Conservation (phyloP, 1,139 yeast species). For the Debaryomyces nepalensis region DNA sequence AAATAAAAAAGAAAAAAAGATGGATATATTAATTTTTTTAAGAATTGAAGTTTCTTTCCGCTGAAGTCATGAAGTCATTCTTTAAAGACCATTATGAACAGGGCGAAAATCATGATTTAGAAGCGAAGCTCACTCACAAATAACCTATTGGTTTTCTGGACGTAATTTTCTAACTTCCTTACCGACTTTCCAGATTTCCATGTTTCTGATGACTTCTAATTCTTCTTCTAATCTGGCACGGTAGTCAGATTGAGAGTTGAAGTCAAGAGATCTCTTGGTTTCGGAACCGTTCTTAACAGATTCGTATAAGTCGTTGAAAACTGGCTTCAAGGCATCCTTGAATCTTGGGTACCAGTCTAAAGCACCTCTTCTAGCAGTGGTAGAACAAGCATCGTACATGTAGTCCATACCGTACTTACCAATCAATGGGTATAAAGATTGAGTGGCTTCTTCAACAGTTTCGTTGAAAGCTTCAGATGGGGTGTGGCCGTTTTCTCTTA, state of each 20-base stretch:
- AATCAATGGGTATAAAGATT: constrained; percentile 96
- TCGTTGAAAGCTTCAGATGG: constrained; percentile 99
- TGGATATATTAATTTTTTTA: constrained; percentile 16
- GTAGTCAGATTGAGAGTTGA: constrained; percentile 98
- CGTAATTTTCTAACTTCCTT: constrained; percentile 99
- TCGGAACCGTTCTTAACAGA: constrained; percentile 95
- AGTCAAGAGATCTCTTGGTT: constrained; percentile 96
- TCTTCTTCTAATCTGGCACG: constrained; percentile 95
- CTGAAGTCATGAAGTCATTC: constrained; percentile 33
- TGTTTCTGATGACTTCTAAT: constrained; percentile 88
- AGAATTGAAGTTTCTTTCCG: constrained; percentile 28
- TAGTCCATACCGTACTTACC: constrained; percentile 99
- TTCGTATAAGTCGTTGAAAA: constrained; percentile 93
- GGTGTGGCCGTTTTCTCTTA: constrained; percentile 99
- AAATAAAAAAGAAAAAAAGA: constrained; percentile 20
- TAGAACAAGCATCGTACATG: constrained; percentile 99
- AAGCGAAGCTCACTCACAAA: constrained; percentile 7
- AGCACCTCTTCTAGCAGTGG: constrained; percentile 99
- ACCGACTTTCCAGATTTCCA: constrained; percentile 99
- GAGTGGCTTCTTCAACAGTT: constrained; percentile 99
- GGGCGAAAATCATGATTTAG: constrained; percentile 7
- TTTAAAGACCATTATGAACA: constrained; percentile 30
- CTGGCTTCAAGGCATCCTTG: constrained; percentile 99
- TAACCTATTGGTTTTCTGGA: constrained; percentile 88
- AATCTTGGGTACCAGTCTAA: constrained; percentile 99